These are phyloP conservation scores for Phytophthora pluvialis DNA, from an alignment of 352 stramenopile species.

Conservation along the genomic window DNA sequence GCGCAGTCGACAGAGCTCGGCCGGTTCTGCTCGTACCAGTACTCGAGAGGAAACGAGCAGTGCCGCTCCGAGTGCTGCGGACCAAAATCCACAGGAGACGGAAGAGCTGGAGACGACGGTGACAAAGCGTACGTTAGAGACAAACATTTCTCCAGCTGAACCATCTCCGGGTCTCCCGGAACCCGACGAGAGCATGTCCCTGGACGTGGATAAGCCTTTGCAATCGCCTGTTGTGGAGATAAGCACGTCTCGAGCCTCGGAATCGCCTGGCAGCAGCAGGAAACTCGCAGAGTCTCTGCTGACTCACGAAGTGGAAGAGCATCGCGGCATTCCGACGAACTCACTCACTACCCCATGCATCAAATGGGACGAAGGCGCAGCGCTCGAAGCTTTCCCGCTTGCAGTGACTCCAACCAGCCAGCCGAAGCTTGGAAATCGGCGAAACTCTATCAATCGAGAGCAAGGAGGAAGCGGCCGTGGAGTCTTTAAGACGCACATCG, in stretches of 20 bases:
- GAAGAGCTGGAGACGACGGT: neutral
- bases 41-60: neutral
- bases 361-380: constrained; percentile 27
- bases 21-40: neutral
- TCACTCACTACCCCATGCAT: constrained; percentile 12
- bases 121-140: neutral
- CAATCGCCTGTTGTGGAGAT: constrained; percentile 26
- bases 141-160: neutral
- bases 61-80: neutral
- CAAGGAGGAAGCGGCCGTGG: neutral
- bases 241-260: constrained; percentile 4
- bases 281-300: neutral
- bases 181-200: neutral
- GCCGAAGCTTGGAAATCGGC: neutral
- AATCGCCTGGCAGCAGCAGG: neutral
- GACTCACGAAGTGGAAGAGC: neutral
- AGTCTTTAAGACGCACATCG: neutral
- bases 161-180: neutral
- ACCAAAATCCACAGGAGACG: neutral
- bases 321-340: neutral
- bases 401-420: constrained; percentile 12
- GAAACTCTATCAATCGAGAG: neutral
- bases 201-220: neutral
- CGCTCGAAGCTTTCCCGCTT: constrained; percentile 32
- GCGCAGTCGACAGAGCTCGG: constrained; percentile 6